These are phyloP conservation scores for Stagonosporopsis vannaccii DNA, from an alignment of 2,329 filamentous ascomycete species.

Conservation along the genomic window DNA sequence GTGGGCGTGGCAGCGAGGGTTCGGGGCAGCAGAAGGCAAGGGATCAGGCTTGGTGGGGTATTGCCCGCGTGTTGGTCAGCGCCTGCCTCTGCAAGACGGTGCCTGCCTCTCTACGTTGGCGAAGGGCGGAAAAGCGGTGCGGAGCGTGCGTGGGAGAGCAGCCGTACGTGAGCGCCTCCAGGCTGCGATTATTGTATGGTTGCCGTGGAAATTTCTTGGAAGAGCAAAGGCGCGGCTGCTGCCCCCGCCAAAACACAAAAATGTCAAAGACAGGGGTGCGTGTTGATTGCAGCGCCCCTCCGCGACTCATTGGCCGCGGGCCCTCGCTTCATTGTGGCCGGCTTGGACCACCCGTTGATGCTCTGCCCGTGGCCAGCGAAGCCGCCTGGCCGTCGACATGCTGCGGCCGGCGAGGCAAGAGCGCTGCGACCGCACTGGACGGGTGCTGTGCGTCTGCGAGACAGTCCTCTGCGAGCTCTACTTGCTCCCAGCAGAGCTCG, in stretches of 20 bases:
- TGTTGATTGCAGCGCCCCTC: conserved; percentile 12
- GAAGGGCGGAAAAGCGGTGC: too few relatives aligned
- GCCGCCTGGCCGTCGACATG: neutral
- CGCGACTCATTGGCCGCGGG: conserved; percentile 12
- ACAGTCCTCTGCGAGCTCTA: too few relatives aligned
- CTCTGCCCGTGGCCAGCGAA: conserved; percentile 4
- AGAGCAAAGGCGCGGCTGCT: conserved; percentile 5
- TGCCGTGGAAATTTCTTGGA: conserved; percentile 18
- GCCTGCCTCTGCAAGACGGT: conserved; percentile 2
- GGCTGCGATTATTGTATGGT: conserved; percentile 11
- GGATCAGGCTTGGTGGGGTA: conserved; percentile 8
- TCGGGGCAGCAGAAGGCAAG: conserved; percentile 19
- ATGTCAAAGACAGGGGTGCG: conserved; percentile 15
- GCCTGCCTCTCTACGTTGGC: conserved; percentile 11
- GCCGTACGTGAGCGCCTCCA: neutral
- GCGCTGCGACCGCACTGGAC: too few relatives aligned
- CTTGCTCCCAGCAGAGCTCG: too few relatives aligned
- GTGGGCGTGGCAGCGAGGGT: conserved; percentile 23
- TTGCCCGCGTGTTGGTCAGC: conserved; percentile 11
- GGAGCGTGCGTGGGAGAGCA: neutral
- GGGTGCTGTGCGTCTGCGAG: too few relatives aligned
- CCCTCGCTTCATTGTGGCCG: conserved; percentile 3
- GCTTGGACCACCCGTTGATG: conserved; percentile 15
- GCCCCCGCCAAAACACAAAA: conserved; percentile 22
- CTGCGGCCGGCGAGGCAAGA: conserved; percentile 2